Percentiles rank a stretch among this genome's conserved stretches.
Conservation (phyloP, 306 rosid species). For the Prinsepia uniflora region DNA sequence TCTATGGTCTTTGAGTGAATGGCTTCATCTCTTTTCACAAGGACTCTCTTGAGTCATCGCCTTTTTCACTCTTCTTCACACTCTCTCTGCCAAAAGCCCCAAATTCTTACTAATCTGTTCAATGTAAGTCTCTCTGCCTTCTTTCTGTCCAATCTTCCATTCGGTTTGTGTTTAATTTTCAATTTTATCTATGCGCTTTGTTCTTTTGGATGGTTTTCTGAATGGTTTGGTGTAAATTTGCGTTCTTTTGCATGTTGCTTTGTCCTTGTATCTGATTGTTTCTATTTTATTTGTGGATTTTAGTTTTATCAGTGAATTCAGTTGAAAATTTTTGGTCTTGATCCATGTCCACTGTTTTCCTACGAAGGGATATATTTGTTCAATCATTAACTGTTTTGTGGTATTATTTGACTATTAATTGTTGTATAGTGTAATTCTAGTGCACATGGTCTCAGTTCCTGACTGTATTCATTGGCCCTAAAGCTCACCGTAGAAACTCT, state of each 20-base stretch:
- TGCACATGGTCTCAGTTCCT: constrained; percentile 18
- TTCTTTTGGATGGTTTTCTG: neutral
- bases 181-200: constrained; percentile 2
- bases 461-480: constrained; percentile 16
- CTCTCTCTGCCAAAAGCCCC: constrained; percentile 40
- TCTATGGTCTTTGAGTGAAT: constrained; percentile 41
- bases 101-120: constrained; percentile 45
- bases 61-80: constrained; percentile 43
- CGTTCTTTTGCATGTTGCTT: constrained; percentile 9
- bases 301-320: constrained; percentile 15
- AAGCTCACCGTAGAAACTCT: neutral
- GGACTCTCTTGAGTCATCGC: constrained; percentile 50
- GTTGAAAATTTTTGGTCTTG: neutral
- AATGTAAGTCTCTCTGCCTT: constrained; percentile 37
- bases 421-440: neutral
- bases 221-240: neutral
- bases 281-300: constrained; percentile 11
- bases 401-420: neutral
- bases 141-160: constrained; percentile 10
- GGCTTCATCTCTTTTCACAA: constrained; percentile 65
- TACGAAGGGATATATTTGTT: neutral
- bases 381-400: neutral
- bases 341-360: neutral
- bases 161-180: constrained; percentile 15
- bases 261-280: constrained; percentile 4